phyloP scores from a whole-genome alignment of 1,139 yeast genomes.

The Suhomyces chickasaworum region DNA sequence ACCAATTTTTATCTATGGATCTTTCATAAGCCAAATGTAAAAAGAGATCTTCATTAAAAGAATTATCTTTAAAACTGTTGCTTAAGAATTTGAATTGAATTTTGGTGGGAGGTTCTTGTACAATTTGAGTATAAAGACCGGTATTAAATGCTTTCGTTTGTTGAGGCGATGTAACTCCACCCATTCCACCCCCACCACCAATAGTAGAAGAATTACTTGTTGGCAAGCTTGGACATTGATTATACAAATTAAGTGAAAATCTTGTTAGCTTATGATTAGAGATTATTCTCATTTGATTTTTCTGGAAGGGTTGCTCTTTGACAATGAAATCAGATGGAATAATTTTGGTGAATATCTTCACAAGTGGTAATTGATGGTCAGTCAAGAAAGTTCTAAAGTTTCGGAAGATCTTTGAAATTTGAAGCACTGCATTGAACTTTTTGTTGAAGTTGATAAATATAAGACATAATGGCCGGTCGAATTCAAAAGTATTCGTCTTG shows the following conservation, averaged over 20 bases:
- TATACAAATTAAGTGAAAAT: slow-evolving; percentile 65
- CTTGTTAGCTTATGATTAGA: slow-evolving; percentile 52
- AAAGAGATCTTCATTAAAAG: slow-evolving; percentile 64
- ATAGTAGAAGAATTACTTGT: background rate
- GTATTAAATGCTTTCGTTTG: background rate
- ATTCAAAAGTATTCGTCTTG: slow-evolving; percentile 45
- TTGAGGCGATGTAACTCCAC: background rate
- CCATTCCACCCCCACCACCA: background rate
- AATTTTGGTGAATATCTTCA: slow-evolving; percentile 53
- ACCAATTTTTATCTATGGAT: slow-evolving; percentile 80
- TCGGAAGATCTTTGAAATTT: slow-evolving; percentile 50
- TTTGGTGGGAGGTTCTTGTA: slow-evolving; percentile 48
- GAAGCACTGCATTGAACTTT: slow-evolving; percentile 48
- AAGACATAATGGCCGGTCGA: slow-evolving; percentile 50
- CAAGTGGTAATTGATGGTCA: slow-evolving; percentile 45
- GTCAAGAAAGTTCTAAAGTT: slow-evolving; percentile 47
- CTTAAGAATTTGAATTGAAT: slow-evolving; percentile 55
- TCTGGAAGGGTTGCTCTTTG: slow-evolving; percentile 32
- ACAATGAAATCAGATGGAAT: slow-evolving; percentile 56
- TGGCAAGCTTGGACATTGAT: slow-evolving; percentile 44
- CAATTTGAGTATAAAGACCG: slow-evolving; percentile 43
- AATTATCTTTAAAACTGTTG: slow-evolving; percentile 24
- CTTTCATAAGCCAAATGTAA: slow-evolving; percentile 85
- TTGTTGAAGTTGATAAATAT: slow-evolving; percentile 49
- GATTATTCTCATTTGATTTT: slow-evolving; percentile 46